phyloP scores from a whole-genome alignment of 2,329 filamentous ascomycete species.

The Aspergillus sclerotialis region DNA sequence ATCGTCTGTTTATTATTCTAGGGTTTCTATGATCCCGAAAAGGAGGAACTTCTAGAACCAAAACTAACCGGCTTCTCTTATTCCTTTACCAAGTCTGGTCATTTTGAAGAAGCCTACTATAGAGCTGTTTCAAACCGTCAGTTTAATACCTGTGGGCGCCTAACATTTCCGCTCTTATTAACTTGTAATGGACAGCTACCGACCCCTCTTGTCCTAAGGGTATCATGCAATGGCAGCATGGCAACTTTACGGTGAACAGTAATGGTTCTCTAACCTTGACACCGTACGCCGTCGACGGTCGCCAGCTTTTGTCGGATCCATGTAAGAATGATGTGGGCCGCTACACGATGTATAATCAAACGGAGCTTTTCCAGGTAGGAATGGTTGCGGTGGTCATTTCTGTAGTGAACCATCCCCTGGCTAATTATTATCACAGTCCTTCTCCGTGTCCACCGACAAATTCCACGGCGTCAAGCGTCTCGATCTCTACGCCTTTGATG shows the following conservation, averaged over 20 bases:
- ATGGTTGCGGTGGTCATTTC: too few relatives aligned
- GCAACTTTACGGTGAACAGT: slow-evolving; percentile 49
- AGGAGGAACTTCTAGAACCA: slow-evolving; percentile 61
- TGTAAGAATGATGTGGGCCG: slow-evolving; percentile 49
- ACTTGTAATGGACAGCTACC: slow-evolving; percentile 37
- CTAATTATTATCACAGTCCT: slow-evolving; percentile 32
- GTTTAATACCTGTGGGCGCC: too few relatives aligned
- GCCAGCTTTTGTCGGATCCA: slow-evolving; percentile 60
- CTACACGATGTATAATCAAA: slow-evolving; percentile 62
- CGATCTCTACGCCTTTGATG: slow-evolving; percentile 58
- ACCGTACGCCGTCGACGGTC: slow-evolving; percentile 60
- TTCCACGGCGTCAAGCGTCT: slow-evolving; percentile 59
- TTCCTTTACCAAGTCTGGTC: slow-evolving; percentile 62
- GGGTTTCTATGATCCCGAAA: slow-evolving; percentile 63
- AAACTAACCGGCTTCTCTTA: slow-evolving; percentile 63
- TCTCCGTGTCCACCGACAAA: slow-evolving; percentile 45
- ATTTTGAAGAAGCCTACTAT: slow-evolving; percentile 65
- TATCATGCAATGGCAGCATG: slow-evolving; percentile 69
- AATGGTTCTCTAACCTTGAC: slow-evolving; percentile 54
- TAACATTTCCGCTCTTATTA: too few relatives aligned
- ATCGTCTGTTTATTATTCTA: too few relatives aligned
- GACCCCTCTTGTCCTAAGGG: slow-evolving; percentile 56
- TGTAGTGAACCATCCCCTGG: too few relatives aligned
- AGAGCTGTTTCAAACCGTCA: slow-evolving; percentile 62
- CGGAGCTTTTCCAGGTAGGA: slow-evolving; percentile 56